phyloP scores from a whole-genome alignment of 495 filamentous ascomycete genomes.

The Ramalina intermedia region DNA sequence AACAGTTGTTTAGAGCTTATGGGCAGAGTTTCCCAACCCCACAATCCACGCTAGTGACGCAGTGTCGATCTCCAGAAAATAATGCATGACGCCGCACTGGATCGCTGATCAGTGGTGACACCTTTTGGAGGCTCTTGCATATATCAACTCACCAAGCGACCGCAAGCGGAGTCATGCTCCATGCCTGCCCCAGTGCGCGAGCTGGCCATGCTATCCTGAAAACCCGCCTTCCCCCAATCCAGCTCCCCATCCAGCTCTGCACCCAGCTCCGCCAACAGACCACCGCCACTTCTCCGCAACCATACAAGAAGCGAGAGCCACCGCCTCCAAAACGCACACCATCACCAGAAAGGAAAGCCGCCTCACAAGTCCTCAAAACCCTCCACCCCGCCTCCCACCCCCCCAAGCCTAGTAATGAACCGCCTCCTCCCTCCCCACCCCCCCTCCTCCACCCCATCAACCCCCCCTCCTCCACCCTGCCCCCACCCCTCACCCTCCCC shows the following conservation, averaged over 20 bases:
- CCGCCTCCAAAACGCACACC: not conserved
- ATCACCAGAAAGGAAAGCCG: not conserved
- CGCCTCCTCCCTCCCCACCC: not conserved
- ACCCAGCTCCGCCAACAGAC: not conserved
- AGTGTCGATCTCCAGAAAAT: too few species aligned
- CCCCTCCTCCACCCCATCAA: conserved; percentile 1
- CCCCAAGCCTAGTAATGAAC: not conserved
- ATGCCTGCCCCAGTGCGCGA: not conserved
- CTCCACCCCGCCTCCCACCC: not conserved
- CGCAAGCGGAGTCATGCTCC: too few species aligned
- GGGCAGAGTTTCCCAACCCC: too few species aligned
- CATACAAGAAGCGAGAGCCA: not conserved
- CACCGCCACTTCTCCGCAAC: not conserved
- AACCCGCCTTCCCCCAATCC: not conserved
- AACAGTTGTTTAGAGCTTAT: too few species aligned
- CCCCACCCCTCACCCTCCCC: conserved; percentile 11
- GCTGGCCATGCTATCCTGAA: not conserved
- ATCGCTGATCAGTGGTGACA: too few species aligned
- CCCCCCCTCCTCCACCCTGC: conserved; percentile 10
- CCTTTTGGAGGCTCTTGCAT: too few species aligned
- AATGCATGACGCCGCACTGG: too few species aligned
- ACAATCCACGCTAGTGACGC: too few species aligned
- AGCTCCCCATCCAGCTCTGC: not conserved
- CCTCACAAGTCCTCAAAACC: not conserved
- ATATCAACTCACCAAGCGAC: too few species aligned